Percentiles rank a stretch among this genome's conserved stretches.
These are phyloP conservation scores for Globisporangium okanoganense DNA, from an alignment of 352 stramenopile species.

Conservation along the genomic window DNA sequence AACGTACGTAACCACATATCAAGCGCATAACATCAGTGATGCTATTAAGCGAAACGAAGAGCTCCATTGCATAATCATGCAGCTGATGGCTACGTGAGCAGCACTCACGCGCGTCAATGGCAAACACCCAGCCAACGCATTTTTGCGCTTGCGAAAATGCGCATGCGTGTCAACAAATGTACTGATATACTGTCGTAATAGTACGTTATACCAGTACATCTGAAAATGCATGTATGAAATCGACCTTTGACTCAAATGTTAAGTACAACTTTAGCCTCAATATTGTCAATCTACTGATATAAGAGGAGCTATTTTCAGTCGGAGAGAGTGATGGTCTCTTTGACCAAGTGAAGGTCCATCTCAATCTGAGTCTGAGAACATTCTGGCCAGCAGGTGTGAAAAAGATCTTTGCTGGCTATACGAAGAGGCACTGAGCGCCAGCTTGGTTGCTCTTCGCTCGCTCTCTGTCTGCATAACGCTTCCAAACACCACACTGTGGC, in stretches of 20 bases:
- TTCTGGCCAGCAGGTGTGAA: neutral
- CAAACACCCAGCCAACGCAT: neutral
- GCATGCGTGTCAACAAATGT: too few species aligned
- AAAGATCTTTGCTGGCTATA: slow-evolving; percentile 3
- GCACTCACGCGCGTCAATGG: slow-evolving; percentile 10
- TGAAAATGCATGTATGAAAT: too few species aligned
- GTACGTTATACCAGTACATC: too few species aligned
- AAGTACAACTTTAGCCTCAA: too few species aligned
- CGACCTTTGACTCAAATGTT: too few species aligned
- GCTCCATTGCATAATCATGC: neutral
- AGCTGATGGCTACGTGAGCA: slow-evolving; percentile 5
- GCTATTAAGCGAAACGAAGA: neutral
- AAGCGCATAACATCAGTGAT: neutral
- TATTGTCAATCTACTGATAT: too few species aligned
- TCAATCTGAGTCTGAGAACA: slow-evolving; percentile 7
- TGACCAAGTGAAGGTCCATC: neutral
- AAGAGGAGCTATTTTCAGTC: neutral
- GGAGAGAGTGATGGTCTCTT: neutral
- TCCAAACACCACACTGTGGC: too few species aligned
- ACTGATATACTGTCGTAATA: too few species aligned
- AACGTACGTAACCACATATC: neutral
- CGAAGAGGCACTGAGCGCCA: neutral
- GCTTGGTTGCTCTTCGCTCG: neutral
- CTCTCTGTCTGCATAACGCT: too few species aligned
- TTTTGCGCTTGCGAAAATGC: slow-evolving; percentile 3